Base-by-base conservation (phyloP, 75 land plant genomes). In the Larix kaempferi region DNA sequence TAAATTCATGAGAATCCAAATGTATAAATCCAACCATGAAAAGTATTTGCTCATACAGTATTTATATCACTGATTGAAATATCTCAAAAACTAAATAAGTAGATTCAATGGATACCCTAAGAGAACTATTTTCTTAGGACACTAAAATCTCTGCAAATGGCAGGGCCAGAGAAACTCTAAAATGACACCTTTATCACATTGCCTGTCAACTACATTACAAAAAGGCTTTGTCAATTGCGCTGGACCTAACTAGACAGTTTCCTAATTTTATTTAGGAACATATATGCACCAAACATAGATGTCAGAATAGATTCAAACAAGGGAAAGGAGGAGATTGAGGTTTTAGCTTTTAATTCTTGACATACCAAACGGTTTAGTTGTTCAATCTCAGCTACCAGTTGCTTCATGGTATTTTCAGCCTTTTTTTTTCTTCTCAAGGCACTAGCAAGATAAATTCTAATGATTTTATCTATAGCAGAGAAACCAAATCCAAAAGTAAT, bases 371-470 rank as follows among this genome's bases (percentile, higher is more conserved):
- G 81, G 26, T 92, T 94, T 59, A 94, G 80, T 3, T 94, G 92
- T 44, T 90, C 91, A 72, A 94, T 92, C 79, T 92, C 94, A 79
- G 88, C 90, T 82, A 83, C 87, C 75, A 91, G 89, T 41, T 84
- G 88, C 81, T 87, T 92, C 52, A 85, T 74, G 21, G 83, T 73
- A 52, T 83, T 80, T 54, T 94, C 97, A 64, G 91, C 91, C 86
- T 77, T 84, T 56, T 88, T 82, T 80, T 94, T 94, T 76, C 97
- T 88, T 81, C 97, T 88, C 75, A 94, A 76, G 14, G 94, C 78
- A 65, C 94, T 94, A 81, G 84, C 86, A 94, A 74, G 23, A 81
- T 85, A 59, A 80, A 78, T 74, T 94, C 88, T 59, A 93, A 73
- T 17, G 88, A 82, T 71, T 90, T 94, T 21, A 86, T 80, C 92